Evolutionary conservation across 2,329 filamentous ascomycete genomes (phyloP).

Genomic region (Pyrenochaeta sp.): DNA sequence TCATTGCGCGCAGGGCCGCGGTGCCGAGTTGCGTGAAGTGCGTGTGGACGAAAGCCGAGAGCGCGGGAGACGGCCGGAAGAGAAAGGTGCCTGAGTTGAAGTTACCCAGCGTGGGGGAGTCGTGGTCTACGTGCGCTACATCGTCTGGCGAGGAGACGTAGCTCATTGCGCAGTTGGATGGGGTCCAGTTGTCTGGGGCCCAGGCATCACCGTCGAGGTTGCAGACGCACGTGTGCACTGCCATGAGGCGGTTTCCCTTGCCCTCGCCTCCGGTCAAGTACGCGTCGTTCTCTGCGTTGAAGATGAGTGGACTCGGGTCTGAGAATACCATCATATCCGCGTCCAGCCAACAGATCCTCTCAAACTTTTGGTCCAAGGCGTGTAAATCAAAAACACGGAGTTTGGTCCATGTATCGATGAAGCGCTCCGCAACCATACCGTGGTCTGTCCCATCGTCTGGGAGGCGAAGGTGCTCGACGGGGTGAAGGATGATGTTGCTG

Average conservation of each 20-base stretch:
- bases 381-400: slow-evolving; percentile 60
- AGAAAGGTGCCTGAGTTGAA: slow-evolving; percentile 63
- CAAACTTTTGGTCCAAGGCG: slow-evolving; percentile 26
- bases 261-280: slow-evolving; percentile 25
- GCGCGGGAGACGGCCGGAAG: slow-evolving; percentile 52
- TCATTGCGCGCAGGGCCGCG: slow-evolving; percentile 50
- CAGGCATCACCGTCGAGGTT: slow-evolving; percentile 60
- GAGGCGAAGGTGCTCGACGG: slow-evolving; percentile 53
- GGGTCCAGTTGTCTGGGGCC: slow-evolving; percentile 59
- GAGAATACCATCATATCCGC: slow-evolving; percentile 62
- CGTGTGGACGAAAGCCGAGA: slow-evolving; percentile 51
- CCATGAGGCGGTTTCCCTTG: slow-evolving; percentile 54
- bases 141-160: slow-evolving; percentile 43
- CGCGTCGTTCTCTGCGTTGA: slow-evolving; percentile 50
- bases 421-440: slow-evolving; percentile 58
- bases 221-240: slow-evolving; percentile 61
- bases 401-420: slow-evolving; percentile 64
- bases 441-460: slow-evolving; percentile 34
- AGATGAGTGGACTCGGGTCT: slow-evolving; percentile 46
- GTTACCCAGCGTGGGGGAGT: slow-evolving; percentile 51
- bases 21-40: slow-evolving; percentile 50
- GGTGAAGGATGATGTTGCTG: slow-evolving; percentile 51
- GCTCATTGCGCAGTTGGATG: slow-evolving; percentile 59
- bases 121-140: slow-evolving; percentile 42
- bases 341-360: slow-evolving; percentile 59